A percentile compares a stretch with the other conserved stretches of the same genome.
These are phyloP conservation scores for Dentipellis fragilis DNA, from an alignment of 768 basidiomycete genomes.

Conservation along the genomic window DNA sequence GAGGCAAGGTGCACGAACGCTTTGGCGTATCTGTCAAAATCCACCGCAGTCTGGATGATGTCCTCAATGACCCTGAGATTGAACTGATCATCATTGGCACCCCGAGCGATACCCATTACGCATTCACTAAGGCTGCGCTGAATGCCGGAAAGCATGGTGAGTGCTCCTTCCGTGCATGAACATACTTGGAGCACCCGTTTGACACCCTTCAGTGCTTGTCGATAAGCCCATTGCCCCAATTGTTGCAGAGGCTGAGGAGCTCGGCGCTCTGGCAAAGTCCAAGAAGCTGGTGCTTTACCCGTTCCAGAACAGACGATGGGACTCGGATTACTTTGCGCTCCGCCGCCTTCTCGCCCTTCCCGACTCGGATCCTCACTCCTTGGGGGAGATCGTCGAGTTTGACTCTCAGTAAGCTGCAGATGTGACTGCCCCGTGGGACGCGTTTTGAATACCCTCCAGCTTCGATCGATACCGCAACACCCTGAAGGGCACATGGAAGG, in stretches of 20 bases:
- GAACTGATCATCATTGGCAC: conserved; percentile 63
- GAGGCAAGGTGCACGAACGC: conserved; percentile 55
- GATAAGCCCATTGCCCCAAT: conserved; percentile 73
- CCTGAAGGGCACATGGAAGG: conserved; percentile 74
- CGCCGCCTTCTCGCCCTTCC: conserved; percentile 47
- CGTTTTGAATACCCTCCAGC: conserved; percentile 24
- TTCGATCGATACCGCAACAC: conserved; percentile 65
- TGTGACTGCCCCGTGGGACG: neutral
- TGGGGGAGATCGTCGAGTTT: conserved; percentile 60
- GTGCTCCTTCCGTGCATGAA: conserved; percentile 6
- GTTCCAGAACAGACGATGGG: conserved; percentile 72
- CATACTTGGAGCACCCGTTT: neutral
- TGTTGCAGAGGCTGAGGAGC: conserved; percentile 44
- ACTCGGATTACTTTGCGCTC: conserved; percentile 67
- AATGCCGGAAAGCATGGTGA: conserved; percentile 67
- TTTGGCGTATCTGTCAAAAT: conserved; percentile 52
- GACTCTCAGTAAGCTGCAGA: conserved; percentile 53
- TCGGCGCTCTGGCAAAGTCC: conserved; percentile 45
- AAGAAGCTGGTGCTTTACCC: conserved; percentile 58
- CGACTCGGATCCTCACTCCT: conserved; percentile 35
- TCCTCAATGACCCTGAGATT: conserved; percentile 50
- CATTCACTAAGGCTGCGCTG: conserved; percentile 52
- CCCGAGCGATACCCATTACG: conserved; percentile 67
- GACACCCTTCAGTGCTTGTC: conserved; percentile 48
- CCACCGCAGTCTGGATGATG: conserved; percentile 49